Evolutionary conservation across 495 filamentous ascomycete species (phyloP).

Genomic region (Penicillium egyptiacum): DNA sequence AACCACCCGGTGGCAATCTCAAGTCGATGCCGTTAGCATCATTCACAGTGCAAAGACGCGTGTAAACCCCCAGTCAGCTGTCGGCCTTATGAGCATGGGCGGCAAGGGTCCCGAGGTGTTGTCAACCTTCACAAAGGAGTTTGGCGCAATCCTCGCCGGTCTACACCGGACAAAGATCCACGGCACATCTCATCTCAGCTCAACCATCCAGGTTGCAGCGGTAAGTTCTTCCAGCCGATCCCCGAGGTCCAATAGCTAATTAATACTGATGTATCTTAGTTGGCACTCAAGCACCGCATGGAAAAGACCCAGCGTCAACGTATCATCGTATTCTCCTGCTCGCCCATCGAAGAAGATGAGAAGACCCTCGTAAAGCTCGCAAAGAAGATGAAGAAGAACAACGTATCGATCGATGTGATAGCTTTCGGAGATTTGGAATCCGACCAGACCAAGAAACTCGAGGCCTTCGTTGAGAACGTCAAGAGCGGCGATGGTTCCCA

Average conservation of each 20-base stretch:
- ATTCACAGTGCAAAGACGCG: slow-evolving; percentile 93
- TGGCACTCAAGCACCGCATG: slow-evolving; percentile 97
- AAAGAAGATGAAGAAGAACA: slow-evolving; percentile 98
- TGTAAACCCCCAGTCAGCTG: slow-evolving; percentile 92
- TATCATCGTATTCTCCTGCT: slow-evolving; percentile 94
- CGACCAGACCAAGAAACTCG: slow-evolving; percentile 86
- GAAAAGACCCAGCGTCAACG: slow-evolving; percentile 94
- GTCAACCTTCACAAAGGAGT: slow-evolving; percentile 91
- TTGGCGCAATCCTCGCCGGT: slow-evolving; percentile 91
- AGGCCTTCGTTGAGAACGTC: slow-evolving; percentile 88
- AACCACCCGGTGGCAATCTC: slow-evolving; percentile 92
- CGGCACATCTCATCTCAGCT: slow-evolving; percentile 80
- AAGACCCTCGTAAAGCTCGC: slow-evolving; percentile 85
- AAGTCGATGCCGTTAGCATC: slow-evolving; percentile 90
- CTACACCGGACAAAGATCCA: slow-evolving; percentile 93
- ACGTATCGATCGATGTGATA: slow-evolving; percentile 87
- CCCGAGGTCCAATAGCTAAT: slow-evolving; percentile 3
- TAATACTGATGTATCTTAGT: slow-evolving; percentile 45
- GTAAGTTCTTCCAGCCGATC: slow-evolving; percentile 53
- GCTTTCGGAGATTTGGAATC: slow-evolving; percentile 90
- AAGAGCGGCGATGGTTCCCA: slow-evolving; percentile 87
- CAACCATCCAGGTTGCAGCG: slow-evolving; percentile 89
- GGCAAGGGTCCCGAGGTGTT: slow-evolving; percentile 95
- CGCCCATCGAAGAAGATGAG: slow-evolving; percentile 83
- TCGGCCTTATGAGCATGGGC: slow-evolving; percentile 98